Conservation (phyloP, 139 green algal genomes). For the Parachlorella kessleri region DNA sequence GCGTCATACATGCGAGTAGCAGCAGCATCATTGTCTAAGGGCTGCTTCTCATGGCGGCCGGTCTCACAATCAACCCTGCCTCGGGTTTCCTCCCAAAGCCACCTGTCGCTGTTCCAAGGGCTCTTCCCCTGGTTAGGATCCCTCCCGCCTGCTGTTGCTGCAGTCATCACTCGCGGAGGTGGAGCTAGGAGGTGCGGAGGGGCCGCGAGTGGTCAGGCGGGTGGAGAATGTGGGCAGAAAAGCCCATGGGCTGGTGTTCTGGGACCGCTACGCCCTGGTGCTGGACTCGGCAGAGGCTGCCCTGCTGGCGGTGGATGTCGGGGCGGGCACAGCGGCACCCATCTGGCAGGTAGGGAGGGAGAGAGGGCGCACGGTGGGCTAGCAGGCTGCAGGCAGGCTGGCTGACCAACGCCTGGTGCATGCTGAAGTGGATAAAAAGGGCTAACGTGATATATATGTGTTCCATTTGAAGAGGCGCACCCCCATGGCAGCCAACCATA, state of each 20-base stretch:
- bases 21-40: too few species aligned
- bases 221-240: constrained; percentile 55
- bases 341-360: constrained; percentile 49
- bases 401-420: neutral
- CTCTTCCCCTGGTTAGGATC: too few species aligned
- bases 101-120: too few species aligned
- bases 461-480: too few species aligned
- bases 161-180: neutral
- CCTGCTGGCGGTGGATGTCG: constrained; percentile 43
- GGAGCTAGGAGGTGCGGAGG: neutral
- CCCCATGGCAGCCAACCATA: too few species aligned
- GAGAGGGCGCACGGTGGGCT: neutral
- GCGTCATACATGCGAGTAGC: too few species aligned
- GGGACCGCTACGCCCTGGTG: constrained; percentile 48
- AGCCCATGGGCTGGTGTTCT: constrained; percentile 65
- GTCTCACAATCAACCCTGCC: too few species aligned
- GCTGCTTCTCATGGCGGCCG: too few species aligned
- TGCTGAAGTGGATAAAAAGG: too few species aligned
- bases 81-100: too few species aligned
- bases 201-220: constrained; percentile 7
- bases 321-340: neutral
- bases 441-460: too few species aligned
- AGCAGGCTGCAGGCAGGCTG: neutral
- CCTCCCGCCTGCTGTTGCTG: neutral
- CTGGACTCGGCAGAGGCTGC: constrained; percentile 61